Percentiles rank a stretch among this genome's conserved stretches.
These are phyloP conservation scores for Nidularia pulvinata DNA, from an alignment of 768 basidiomycete species.

Conservation along the genomic window DNA sequence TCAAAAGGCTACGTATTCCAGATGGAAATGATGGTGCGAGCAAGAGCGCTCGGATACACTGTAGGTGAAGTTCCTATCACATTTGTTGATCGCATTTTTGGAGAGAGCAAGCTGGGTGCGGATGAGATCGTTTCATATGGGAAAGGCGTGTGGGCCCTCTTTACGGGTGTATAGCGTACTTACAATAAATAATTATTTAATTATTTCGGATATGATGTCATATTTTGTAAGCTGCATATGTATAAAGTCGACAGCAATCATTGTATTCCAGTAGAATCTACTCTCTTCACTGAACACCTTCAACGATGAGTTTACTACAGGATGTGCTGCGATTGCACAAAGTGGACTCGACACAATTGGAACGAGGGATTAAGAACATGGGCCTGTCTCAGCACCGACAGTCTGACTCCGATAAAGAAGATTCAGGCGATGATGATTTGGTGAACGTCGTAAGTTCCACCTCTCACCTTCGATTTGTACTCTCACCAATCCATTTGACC, in stretches of 20 bases:
- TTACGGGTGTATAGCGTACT: slow-evolving; percentile 48
- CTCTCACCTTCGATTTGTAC: background rate
- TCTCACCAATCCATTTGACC: slow-evolving; percentile 2
- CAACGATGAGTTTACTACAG: slow-evolving; percentile 66
- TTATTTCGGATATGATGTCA: slow-evolving; percentile 1
- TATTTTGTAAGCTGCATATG: background rate
- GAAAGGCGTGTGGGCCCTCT: slow-evolving; percentile 83
- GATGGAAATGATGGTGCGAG: slow-evolving; percentile 98
- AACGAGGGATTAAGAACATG: slow-evolving; percentile 27
- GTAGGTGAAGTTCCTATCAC: slow-evolving; percentile 94
- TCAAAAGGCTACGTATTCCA: slow-evolving; percentile 96
- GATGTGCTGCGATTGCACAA: slow-evolving; percentile 62
- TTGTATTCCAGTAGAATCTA: no score
- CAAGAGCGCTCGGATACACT: slow-evolving; percentile 78
- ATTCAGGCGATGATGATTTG: slow-evolving; percentile 63
- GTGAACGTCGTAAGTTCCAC: slow-evolving; percentile 63
- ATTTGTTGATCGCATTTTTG: slow-evolving; percentile 92
- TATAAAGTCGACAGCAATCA: no score
- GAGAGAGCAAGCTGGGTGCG: slow-evolving; percentile 90
- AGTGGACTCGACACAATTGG: slow-evolving; percentile 26
- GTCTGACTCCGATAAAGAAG: slow-evolving; percentile 38
- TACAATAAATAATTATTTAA: slow-evolving; percentile 22
- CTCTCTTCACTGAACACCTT: background rate
- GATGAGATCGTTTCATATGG: slow-evolving; percentile 87
- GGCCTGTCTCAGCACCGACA: slow-evolving; percentile 14